phyloP scores from a whole-genome alignment of 441 rosid species.

The Erysimum pusillum region DNA sequence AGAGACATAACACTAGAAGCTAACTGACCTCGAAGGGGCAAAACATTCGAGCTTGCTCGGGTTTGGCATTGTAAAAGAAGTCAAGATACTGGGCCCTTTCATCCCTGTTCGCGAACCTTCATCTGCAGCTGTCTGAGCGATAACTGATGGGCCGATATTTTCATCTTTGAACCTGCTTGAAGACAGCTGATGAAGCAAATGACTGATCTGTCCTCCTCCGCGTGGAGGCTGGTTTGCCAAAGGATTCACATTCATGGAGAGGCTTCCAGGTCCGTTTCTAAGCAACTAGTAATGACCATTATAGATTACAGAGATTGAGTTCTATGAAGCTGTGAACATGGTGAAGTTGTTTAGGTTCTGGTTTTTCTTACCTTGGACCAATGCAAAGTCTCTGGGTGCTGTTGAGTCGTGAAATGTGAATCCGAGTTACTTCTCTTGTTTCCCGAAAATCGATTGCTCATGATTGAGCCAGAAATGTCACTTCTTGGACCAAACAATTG shows the following conservation, averaged over 20 bases:
- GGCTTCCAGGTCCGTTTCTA: slow-evolving; percentile 58
- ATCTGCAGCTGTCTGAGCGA: slow-evolving; percentile 89
- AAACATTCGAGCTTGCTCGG: slow-evolving; percentile 72
- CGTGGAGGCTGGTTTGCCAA: slow-evolving; percentile 51
- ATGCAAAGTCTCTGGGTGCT: slow-evolving; percentile 73
- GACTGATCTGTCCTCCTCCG: slow-evolving; percentile 64
- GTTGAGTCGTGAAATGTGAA: slow-evolving; percentile 67
- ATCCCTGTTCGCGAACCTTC: slow-evolving; percentile 98
- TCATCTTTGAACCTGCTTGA: slow-evolving; percentile 73
- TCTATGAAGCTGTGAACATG: slow-evolving; percentile 21
- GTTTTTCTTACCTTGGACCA: slow-evolving; percentile 73
- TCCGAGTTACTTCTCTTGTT: slow-evolving; percentile 84
- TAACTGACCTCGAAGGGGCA: slow-evolving; percentile 66
- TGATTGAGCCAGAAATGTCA: slow-evolving; percentile 68
- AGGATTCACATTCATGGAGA: slow-evolving; percentile 41
- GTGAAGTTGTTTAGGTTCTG: slow-evolving; percentile 23
- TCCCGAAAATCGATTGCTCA: slow-evolving; percentile 69
- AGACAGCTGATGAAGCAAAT: slow-evolving; percentile 66
- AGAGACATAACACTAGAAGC: slow-evolving; percentile 28
- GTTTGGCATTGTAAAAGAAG: slow-evolving; percentile 56
- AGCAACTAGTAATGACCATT: slow-evolving; percentile 60
- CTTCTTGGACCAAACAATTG: slow-evolving; percentile 79
- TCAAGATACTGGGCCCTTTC: slow-evolving; percentile 75
- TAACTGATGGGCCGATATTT: slow-evolving; percentile 55
- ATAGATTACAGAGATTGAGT: slow-evolving; percentile 21